Evolutionary conservation across 129 eudicot species (phyloP), one percentile per base, ranked within the genome.

Genomic region (Centaurea solstitialis): DNA sequence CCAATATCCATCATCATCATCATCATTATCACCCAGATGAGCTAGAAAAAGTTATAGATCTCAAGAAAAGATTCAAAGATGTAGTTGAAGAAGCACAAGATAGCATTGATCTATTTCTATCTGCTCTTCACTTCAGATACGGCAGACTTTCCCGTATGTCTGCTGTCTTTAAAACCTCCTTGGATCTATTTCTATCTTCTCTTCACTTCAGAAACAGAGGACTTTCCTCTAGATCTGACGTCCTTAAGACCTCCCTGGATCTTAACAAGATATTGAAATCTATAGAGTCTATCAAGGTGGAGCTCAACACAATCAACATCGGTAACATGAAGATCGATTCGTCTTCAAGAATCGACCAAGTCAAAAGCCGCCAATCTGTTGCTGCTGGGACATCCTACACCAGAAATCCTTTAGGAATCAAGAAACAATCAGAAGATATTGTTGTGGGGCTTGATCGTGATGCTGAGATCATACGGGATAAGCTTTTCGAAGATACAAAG

Each of bases 351-450:
- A 68, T 17, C 18, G 62, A 50, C 18, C 7, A n/a, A n/a, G n/a
- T 50, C 6, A 50, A 50, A 50, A 50, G n/a, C 18, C 18, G 7
- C n/a, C n/a, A 13, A 1, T n/a, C n/a, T n/a, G n/a, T n/a, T n/a
- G n/a, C n/a, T n/a, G n/a, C n/a, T n/a, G n/a, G n/a, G n/a, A 7
- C 37, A 21, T 76, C 24, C 23, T 3, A 4, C 62, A 50, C 62
- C 62, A 50, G 20, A 41, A 13, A 15, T 50, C 18, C 20, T 3
- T 17, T 50, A 5, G 62, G 7, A 50, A 50, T 7, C 1, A 50
- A 15, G 62, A 50, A 50, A 15, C 85, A 90, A 93, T 87, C 82
- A 88, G 87, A 75, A 87, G 77, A 83, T 13, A 50, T 1, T 50
- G 18, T 13, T 50, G 62, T 50, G 62, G 62, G 62, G 20, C 62